A percentile compares a stretch with the other conserved stretches of the same genome.
phyloP scores from a whole-genome alignment of 2,329 filamentous ascomycete genomes.

The Arthrobotrys sphaeroides region DNA sequence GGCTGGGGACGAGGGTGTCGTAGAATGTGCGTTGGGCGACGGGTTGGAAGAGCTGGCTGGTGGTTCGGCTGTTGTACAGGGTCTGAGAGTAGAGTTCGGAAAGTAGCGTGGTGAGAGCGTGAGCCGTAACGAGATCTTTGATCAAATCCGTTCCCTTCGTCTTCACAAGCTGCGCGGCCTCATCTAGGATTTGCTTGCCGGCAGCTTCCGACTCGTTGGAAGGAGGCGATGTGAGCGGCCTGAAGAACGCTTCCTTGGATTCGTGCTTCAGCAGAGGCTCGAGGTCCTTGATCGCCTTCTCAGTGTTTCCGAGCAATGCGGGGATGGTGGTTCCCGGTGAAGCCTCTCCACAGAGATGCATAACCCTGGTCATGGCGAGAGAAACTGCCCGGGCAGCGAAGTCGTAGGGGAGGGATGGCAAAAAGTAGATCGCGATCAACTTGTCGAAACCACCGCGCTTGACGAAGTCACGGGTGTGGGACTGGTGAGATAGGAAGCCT shows the following conservation, averaged over 20 bases:
- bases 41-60: constrained; percentile 72
- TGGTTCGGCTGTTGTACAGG: constrained; percentile 72
- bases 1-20: constrained; percentile 62
- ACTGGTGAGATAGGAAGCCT: constrained; percentile 78
- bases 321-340: constrained; percentile 84
- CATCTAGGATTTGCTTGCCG: constrained; percentile 54
- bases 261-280: constrained; percentile 71
- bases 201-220: constrained; percentile 59
- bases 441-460: constrained; percentile 82
- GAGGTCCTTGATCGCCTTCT: constrained; percentile 74
- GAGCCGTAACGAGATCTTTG: constrained; percentile 79
- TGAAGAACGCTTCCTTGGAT: constrained; percentile 72
- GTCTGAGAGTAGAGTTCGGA: constrained; percentile 76
- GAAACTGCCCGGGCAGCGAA: constrained; percentile 74
- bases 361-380: constrained; percentile 75
- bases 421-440: constrained; percentile 82
- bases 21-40: constrained; percentile 65
- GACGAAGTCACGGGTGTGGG: constrained; percentile 77
- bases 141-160: constrained; percentile 77
- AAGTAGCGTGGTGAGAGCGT: constrained; percentile 78
- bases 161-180: constrained; percentile 62
- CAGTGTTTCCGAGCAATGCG: constrained; percentile 78
- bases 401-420: constrained; percentile 80
- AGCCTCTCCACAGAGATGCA: constrained; percentile 80
- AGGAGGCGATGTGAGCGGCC: constrained; percentile 66